Evolutionary conservation across 371 early-diverging fungal genomes (phyloP).

Genomic region (Haplosporangium sp.): DNA sequence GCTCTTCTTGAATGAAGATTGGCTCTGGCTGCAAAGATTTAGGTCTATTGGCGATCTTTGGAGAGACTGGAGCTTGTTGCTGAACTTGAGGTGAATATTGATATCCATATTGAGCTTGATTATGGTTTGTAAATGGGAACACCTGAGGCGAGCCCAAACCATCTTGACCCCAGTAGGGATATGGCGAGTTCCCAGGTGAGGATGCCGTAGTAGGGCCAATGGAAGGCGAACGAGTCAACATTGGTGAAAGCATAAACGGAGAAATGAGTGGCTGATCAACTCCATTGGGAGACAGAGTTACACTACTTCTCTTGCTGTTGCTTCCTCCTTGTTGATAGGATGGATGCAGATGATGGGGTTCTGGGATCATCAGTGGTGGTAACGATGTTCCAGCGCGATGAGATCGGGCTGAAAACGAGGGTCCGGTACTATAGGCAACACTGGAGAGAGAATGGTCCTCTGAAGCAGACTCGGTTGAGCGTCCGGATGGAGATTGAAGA

Average conservation of each 20-base stretch:
- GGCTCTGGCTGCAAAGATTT: conserved; percentile 29
- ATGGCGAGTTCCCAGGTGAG: conserved; percentile 20
- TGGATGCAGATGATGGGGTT: conserved; percentile 40
- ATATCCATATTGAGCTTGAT: conserved; percentile 26
- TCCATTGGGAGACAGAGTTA: conserved; percentile 19
- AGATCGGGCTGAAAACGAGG: neutral
- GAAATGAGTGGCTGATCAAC: conserved; percentile 35
- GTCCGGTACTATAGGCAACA: neutral
- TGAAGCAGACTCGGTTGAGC: neutral
- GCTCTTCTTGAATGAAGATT: conserved; percentile 9
- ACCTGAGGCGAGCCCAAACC: conserved; percentile 17
- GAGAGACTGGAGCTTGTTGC: conserved; percentile 1
- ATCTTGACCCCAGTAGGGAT: conserved; percentile 41
- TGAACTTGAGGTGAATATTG: conserved; percentile 1
- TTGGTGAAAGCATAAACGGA: conserved; percentile 46
- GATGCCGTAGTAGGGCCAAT: conserved; percentile 18
- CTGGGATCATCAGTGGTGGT: conserved; percentile 48
- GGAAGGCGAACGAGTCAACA: conserved; percentile 41
- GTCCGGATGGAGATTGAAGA: conserved; percentile 24
- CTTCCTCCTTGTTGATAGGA: conserved; percentile 33
- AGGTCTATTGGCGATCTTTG: neutral
- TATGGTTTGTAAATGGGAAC: conserved; percentile 13
- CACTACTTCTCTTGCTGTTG: conserved; percentile 23
- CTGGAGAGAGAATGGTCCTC: neutral
- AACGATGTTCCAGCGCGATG: conserved; percentile 27